phyloP scores from a whole-genome alignment of 2,329 filamentous ascomycete genomes.

The Colletotrichum costaricense region DNA sequence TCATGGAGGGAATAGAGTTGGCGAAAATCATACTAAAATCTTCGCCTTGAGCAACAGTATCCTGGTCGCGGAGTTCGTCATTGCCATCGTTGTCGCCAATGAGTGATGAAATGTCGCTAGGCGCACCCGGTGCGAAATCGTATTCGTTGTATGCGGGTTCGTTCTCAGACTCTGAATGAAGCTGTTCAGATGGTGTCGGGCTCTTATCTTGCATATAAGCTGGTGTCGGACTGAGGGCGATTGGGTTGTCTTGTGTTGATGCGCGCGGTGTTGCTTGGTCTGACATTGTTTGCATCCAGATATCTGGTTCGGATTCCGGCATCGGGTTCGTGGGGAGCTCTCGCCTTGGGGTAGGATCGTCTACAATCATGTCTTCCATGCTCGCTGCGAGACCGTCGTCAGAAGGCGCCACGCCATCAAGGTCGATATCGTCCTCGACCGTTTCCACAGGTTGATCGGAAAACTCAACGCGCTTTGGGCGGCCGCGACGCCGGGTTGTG shows the following conservation, averaged over 20 bases:
- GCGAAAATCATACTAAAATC: slow-evolving; percentile 71
- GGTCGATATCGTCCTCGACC: slow-evolving; percentile 34
- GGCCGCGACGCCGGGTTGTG: slow-evolving; percentile 14
- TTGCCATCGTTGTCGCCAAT: slow-evolving; percentile 36
- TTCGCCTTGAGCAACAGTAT: slow-evolving; percentile 62
- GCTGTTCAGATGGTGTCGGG: slow-evolving; percentile 23
- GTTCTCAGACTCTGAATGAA: slow-evolving; percentile 24
- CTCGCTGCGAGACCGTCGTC: slow-evolving; percentile 35
- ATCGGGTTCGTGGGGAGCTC: slow-evolving; percentile 5
- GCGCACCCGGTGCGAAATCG: slow-evolving; percentile 29
- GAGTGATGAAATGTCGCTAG: slow-evolving; percentile 29
- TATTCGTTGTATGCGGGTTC: slow-evolving; percentile 26
- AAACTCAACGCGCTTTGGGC: slow-evolving; percentile 29
- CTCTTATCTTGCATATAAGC: slow-evolving; percentile 17
- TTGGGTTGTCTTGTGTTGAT: slow-evolving; percentile 17
- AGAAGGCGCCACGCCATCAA: slow-evolving; percentile 4
- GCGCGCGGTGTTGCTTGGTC: slow-evolving; percentile 51
- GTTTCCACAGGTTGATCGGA: slow-evolving; percentile 38
- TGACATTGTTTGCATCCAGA: slow-evolving; percentile 57
- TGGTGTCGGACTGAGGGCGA: slow-evolving; percentile 7
- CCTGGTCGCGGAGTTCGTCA: slow-evolving; percentile 41
- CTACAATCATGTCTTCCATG: slow-evolving; percentile 45
- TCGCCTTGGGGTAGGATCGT: slow-evolving; percentile 42
- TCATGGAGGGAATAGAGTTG: slow-evolving; percentile 64
- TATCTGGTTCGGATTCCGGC: slow-evolving; percentile 53